Base-by-base conservation (phyloP, 768 basidiomycete species). In the Suillus discolor region DNA sequence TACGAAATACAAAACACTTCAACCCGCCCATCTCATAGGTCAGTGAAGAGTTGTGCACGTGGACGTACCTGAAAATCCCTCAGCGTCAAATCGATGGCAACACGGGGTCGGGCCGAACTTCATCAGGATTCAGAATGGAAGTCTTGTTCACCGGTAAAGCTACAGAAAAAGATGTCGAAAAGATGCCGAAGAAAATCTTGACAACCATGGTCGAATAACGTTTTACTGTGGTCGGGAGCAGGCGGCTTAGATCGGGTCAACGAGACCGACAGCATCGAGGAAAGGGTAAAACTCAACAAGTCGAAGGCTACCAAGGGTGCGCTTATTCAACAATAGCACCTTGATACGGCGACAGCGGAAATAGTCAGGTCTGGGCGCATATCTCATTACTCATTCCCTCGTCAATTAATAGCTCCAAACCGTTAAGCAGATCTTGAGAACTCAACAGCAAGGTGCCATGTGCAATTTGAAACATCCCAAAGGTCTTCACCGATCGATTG, bases 401-500 rank as follows among this genome's bases (percentile, higher is more conserved):
- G 18, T 41, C 57, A 44, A 60, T 42, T 28, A 60, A 60, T 42
- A 6, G 41, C 25, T 41, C 11, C 41, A 42, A 41, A 42, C 57
- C 16, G 39, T 18, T 20, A 60, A 31, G 41, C 41, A 60, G 41
- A 67, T 49, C 38, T 65, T 73, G 47, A 66, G 9, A 61, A 76
- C 74, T 77, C 70, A 76, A 70, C 75, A 62, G 63, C 28, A 59
- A 15, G 42, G 57, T 36, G 62, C n/a, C 62, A 60, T 41, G 54
- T 63, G 16, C 28, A 39, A 38, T n/a, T 44, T 9, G 42, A 34
- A 36, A 62, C 6, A 59, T 59, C 57, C 57, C 25, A 41, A 59
- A 59, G 23, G 39, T 60, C 59, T 60, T 60, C 59, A 25, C 59
- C 28, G 28, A 42, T 42, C 39, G 45, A 62, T 62, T 62, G 62